A percentile compares a stretch with the other conserved stretches of the same genome.
phyloP scores from a whole-genome alignment of 2,329 filamentous ascomycete species.

The Aspergillus novofumigatus region DNA sequence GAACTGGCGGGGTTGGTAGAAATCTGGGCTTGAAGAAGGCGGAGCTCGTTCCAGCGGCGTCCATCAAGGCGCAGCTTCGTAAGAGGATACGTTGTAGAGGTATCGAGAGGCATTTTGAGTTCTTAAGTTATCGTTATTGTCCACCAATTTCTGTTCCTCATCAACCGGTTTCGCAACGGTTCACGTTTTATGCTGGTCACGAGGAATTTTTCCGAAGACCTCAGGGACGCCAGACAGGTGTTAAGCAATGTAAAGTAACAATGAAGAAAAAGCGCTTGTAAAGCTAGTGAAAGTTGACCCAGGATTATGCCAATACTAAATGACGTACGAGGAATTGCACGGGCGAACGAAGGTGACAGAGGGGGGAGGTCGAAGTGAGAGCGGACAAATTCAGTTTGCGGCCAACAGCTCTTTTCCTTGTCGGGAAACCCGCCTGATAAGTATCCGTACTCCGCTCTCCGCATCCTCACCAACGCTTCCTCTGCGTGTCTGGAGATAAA shows the following conservation, averaged over 20 bases:
- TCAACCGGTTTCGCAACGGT: neutral
- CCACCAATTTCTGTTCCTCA: neutral
- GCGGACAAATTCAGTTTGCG: conserved; percentile 6
- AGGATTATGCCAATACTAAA: neutral
- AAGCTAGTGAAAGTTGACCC: neutral
- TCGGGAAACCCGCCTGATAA: conserved; percentile 12
- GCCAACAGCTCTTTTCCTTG: conserved; percentile 20
- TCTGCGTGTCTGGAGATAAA: neutral
- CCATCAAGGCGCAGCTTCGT: conserved; percentile 79
- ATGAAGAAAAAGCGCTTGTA: neutral
- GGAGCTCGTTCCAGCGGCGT: conserved; percentile 94
- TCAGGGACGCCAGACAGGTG: neutral
- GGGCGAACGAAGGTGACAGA: neutral
- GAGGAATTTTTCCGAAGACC: neutral
- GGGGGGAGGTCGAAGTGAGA: neutral
- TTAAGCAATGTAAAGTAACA: neutral
- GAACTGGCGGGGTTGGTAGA: conserved; percentile 89
- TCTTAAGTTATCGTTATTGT: neutral
- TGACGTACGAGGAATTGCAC: neutral
- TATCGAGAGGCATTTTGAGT: conserved; percentile 80
- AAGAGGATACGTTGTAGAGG: conserved; percentile 82
- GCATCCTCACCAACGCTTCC: conserved; percentile 5
- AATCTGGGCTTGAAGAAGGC: conserved; percentile 81
- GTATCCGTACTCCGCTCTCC: conserved; percentile 7
- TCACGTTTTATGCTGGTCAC: neutral